A percentile compares a stretch with the other conserved stretches of the same genome.
Evolutionary conservation across 805 yeast genomes (phyloP).

Genomic region (Sungouiella blattae): DNA sequence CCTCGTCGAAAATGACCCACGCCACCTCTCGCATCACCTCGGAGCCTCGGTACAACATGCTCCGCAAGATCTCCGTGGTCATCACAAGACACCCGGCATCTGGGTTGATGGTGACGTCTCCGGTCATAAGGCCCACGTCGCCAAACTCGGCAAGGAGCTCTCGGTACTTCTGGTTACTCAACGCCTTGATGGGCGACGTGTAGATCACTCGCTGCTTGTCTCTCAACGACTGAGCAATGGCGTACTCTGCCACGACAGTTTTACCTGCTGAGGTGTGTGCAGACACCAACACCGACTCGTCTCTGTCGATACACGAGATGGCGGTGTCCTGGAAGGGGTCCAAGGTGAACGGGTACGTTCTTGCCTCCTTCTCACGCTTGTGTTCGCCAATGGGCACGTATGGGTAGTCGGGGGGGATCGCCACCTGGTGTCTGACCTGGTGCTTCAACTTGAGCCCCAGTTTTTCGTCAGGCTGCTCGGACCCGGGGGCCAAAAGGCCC

Average conservation of each 20-base stretch:
- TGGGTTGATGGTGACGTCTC: constrained; percentile 97
- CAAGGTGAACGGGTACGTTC: constrained; percentile 85
- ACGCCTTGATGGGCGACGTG: constrained; percentile 92
- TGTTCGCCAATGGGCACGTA: constrained; percentile 88
- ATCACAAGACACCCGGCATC: constrained; percentile 97
- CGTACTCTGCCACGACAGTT: constrained; percentile 95
- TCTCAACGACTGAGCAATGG: constrained; percentile 90
- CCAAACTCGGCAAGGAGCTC: constrained; percentile 90
- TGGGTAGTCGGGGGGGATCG: constrained; percentile 87
- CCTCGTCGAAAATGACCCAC: constrained; percentile 98
- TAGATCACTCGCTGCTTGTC: constrained; percentile 92
- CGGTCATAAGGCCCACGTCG: constrained; percentile 98
- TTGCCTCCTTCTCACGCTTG: constrained; percentile 70
- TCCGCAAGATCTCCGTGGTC: constrained; percentile 97
- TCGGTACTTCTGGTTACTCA: constrained; percentile 91
- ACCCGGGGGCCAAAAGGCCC: constrained; percentile 49
- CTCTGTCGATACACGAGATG: constrained; percentile 90
- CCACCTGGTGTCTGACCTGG: constrained; percentile 97
- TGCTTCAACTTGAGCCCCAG: constrained; percentile 65
- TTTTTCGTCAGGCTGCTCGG: constrained; percentile 24
- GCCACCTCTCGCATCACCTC: constrained; percentile 98
- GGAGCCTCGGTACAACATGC: constrained; percentile 96
- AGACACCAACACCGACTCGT: constrained; percentile 91
- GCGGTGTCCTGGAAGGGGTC: constrained; percentile 99
- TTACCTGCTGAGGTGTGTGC: constrained; percentile 98